phyloP scores from a whole-genome alignment of 495 filamentous ascomycete species.

The Annulohypoxylon moriforme region DNA sequence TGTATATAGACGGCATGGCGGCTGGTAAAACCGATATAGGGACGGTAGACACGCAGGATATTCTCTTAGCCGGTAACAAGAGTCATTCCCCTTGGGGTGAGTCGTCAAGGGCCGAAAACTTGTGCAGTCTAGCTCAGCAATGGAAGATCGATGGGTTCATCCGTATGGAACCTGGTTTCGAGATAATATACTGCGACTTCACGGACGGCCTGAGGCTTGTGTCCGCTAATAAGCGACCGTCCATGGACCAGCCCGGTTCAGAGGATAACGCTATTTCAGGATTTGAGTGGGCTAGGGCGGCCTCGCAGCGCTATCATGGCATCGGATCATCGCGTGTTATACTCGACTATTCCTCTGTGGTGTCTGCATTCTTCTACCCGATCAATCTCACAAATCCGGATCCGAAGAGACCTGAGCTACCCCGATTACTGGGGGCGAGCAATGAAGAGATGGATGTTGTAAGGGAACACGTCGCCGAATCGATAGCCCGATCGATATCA shows the following conservation, averaged over 20 bases:
- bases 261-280: neutral
- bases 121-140: constrained; percentile 62
- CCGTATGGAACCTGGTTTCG: constrained; percentile 76
- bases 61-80: constrained; percentile 56
- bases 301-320: constrained; percentile 67
- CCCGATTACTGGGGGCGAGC: constrained; percentile 57
- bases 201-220: constrained; percentile 43
- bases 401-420: constrained; percentile 51
- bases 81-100: constrained; percentile 48
- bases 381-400: constrained; percentile 66
- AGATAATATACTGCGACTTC: constrained; percentile 76
- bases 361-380: constrained; percentile 67
- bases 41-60: constrained; percentile 70
- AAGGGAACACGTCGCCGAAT: constrained; percentile 53
- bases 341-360: constrained; percentile 71
- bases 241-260: constrained; percentile 1
- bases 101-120: constrained; percentile 54
- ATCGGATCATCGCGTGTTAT: constrained; percentile 65
- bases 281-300: constrained; percentile 55
- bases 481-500: constrained; percentile 48
- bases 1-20: constrained; percentile 72
- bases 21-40: constrained; percentile 69
- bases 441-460: constrained; percentile 54
- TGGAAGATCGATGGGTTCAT: constrained; percentile 71
- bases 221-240: constrained; percentile 18